Evolutionary conservation across 495 filamentous ascomycete species (phyloP).

Genomic region (Penicillium psychrofluorescens): DNA sequence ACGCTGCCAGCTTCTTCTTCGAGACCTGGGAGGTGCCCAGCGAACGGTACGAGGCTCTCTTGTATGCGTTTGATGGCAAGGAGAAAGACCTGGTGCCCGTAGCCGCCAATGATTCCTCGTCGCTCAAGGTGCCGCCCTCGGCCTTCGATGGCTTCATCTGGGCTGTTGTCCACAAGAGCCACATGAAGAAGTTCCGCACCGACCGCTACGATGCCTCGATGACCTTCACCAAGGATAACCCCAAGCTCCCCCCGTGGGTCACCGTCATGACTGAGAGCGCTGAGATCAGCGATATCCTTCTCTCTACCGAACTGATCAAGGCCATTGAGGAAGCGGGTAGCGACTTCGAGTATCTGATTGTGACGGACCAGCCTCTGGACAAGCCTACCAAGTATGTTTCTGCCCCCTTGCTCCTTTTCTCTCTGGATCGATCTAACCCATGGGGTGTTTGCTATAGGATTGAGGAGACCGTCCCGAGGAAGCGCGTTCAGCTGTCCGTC

Average conservation of each 20-base stretch:
- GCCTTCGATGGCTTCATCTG: conserved; percentile 87
- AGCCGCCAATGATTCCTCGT: conserved; percentile 39
- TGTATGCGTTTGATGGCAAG: conserved; percentile 86
- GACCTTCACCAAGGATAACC: conserved; percentile 82
- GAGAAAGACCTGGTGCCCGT: conserved; percentile 69
- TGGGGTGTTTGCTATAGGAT: conserved; percentile 47
- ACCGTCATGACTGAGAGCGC: conserved; percentile 96
- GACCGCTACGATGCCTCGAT: conserved; percentile 93
- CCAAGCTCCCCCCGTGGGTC: conserved; percentile 84
- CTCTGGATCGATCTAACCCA: conserved; percentile 5
- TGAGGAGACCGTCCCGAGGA: conserved; percentile 75
- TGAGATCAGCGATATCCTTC: conserved; percentile 81
- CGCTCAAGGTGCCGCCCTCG: conserved; percentile 57
- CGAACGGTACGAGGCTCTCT: conserved; percentile 65
- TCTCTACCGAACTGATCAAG: conserved; percentile 76
- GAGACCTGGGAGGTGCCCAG: conserved; percentile 59
- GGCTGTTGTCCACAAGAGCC: conserved; percentile 90
- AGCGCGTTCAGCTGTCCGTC: conserved; percentile 74
- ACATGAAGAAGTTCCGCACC: conserved; percentile 82
- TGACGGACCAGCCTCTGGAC: conserved; percentile 85
- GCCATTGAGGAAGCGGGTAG: conserved; percentile 77
- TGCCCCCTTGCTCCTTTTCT: too few relatives aligned
- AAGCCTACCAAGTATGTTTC: conserved; percentile 73
- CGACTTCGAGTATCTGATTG: conserved; percentile 76
- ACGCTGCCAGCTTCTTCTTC: conserved; percentile 65